phyloP scores from a whole-genome alignment of 192 early-diverging fungal species.

The Rhizoclosmatium globosum region DNA sequence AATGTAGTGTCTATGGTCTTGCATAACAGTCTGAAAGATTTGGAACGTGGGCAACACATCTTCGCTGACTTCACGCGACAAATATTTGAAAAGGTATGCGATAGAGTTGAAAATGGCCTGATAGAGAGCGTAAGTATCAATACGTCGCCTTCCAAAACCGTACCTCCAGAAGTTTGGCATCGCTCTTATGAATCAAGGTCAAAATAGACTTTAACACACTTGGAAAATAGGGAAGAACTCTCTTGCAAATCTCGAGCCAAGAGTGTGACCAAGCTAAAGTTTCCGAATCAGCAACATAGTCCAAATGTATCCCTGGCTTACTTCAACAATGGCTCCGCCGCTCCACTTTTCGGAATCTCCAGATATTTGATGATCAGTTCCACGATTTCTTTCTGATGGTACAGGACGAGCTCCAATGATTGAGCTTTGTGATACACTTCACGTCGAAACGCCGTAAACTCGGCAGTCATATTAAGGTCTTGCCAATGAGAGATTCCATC shows the following conservation, averaged over 20 bases:
- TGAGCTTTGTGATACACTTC: conserved; percentile 71
- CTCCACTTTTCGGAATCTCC: conserved; percentile 65
- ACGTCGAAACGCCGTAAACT: conserved; percentile 76
- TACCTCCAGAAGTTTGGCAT: conserved; percentile 82
- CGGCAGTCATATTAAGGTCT: conserved; percentile 89
- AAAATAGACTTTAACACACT: conserved; percentile 71
- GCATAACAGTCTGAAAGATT: conserved; percentile 77
- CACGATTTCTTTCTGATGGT: conserved; percentile 86
- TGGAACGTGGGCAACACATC: conserved; percentile 80
- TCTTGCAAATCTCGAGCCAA: conserved; percentile 92
- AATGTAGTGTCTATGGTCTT: conserved; percentile 76
- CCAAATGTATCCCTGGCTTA: conserved; percentile 51
- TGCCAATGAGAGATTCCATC: conserved; percentile 83
- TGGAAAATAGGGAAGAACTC: conserved; percentile 84
- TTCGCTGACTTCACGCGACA: conserved; percentile 70
- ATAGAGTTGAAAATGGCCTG: conserved; percentile 85
- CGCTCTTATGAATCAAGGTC: conserved; percentile 67
- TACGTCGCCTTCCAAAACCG: neutral
- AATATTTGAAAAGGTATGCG: conserved; percentile 91
- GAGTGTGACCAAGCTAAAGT: conserved; percentile 72
- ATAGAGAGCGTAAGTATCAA: neutral
- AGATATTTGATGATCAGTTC: conserved; percentile 72
- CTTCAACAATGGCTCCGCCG: conserved; percentile 86
- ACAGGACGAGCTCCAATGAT: conserved; percentile 87
- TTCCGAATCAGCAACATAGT: neutral